Base-by-base conservation (phyloP, 2,329 filamentous ascomycete species). In the Nothopassalora personata region DNA sequence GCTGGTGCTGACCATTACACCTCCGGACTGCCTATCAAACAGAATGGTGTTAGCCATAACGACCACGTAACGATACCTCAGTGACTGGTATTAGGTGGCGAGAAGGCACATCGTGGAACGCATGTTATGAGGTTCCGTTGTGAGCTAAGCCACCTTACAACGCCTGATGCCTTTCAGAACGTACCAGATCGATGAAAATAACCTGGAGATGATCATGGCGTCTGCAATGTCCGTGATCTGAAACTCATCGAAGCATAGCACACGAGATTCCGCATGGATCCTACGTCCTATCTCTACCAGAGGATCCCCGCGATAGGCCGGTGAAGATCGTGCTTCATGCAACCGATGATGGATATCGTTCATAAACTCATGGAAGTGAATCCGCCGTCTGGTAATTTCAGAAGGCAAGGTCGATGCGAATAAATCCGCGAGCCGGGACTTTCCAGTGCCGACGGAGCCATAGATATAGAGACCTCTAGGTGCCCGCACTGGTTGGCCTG, bases 281-380 rank as follows among this genome's bases (percentile, higher is more conserved):
- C 90, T 86, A 64, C 85, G 84, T 30, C 88, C 88, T 68, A 91
- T 79, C 79, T 84, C 85, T 1, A 91, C 72, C 19, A 92, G 71
- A 28, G 66, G 66, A 27, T 69, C 67, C 6, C 56, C 58, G 0
- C 86, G 87, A 72, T 90, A 84, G 54, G 89, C 81, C 30, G 80
- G 74, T 7, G 75, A 61, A 36, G 70, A 61, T 45, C 56, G 60
- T 31, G 62, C 53, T 9, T 48, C 10, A 30, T 60, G 61, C 5
- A 58, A 45, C 48, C 85, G 83, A 0, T 87, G 85, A 36, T 91
- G 79, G 0, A 84, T 84, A 62, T 91, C 85, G 11, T 91, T 77
- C 87, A 92, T 92, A 66, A 92, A 92, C 0, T 87, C 89, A 70
- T 90, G 90, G 72, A 91, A 92, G 69, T 92, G 89, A 83, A 87